Evolutionary conservation across 2,329 filamentous ascomycete species (phyloP), one percentile per base, ranked within the genome.

Genomic region (Aspergillus sp.): DNA sequence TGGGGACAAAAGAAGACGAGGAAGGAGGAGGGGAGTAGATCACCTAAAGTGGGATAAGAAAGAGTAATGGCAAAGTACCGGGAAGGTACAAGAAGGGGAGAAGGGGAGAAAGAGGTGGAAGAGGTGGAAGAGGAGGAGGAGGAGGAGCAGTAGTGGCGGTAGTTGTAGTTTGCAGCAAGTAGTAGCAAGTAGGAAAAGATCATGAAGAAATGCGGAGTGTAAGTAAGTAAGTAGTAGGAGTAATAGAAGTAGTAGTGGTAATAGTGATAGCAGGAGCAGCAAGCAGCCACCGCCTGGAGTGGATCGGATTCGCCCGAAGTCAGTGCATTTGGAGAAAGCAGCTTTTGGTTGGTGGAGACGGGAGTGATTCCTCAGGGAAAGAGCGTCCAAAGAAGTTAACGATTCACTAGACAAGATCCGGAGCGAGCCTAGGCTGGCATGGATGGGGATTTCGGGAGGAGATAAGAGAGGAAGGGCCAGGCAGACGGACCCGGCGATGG

Each of bases 291-390:
- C 27, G 39, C 54, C 19, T 54, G 59, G 62, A 64, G 65, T 67
- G 65, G 65, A 67, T 67, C 64, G 57, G 62, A 61, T 53, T 59
- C 57, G 62, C 65, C 65, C 65, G 64, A 67, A 62, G 61, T 61
- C 58, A 66, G 60, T 41, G 61, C 55, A 61, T 55, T 36, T 36
- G 32, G 32, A 44, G 58, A 58, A 55, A 42, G 39, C 49, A 57
- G 53, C 52, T 58, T 57, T 11, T 59, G 47, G 54, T 59, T 62
- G 56, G 64, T 66, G 64, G 64, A 57, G 61, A 61, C 42, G 60
- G 47, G 32, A 51, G 60, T 41, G 48, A 53, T 55, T 47, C 50
- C 30, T 57, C 51, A 49, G 56, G 58, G 55, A 58, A 51, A 58
- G 58, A 61, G 61, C 42, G 55, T 56, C 58, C 48, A 42, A 30